A percentile compares a stretch with the other conserved stretches of the same genome.
Evolutionary conservation across 352 stramenopile species (phyloP).

Genomic region (Globisporangium cystogenes): DNA sequence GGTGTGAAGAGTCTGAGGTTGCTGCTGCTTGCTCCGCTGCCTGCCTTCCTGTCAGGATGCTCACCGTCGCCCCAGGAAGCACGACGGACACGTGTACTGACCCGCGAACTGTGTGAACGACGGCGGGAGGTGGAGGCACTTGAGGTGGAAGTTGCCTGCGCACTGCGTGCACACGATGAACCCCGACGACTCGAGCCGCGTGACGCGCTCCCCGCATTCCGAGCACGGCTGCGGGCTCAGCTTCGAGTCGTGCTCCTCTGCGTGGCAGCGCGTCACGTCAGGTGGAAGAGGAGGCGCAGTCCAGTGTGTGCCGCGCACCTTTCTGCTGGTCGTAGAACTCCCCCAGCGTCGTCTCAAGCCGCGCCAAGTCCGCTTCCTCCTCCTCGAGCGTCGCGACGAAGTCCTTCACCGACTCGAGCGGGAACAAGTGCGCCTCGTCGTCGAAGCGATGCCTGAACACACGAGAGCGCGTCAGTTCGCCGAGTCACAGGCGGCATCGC

Average conservation of each 20-base stretch:
- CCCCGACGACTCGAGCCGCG: slow-evolving; percentile 17
- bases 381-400: slow-evolving; percentile 26
- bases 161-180: slow-evolving; percentile 52
- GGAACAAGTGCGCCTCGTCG: slow-evolving; percentile 65
- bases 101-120: slow-evolving; percentile 55
- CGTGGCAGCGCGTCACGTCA: too few species aligned
- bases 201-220: slow-evolving; percentile 33
- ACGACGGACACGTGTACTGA: slow-evolving; percentile 57
- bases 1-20: too few species aligned
- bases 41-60: too few species aligned
- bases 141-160: slow-evolving; percentile 39
- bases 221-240: slow-evolving; percentile 13
- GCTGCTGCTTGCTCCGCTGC: too few species aligned
- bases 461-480: background rate
- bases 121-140: slow-evolving; percentile 42
- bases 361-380: slow-evolving; percentile 25
- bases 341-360: slow-evolving; percentile 21
- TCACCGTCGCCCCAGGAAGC: slow-evolving; percentile 39
- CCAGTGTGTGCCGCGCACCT: too few species aligned
- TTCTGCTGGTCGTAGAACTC: slow-evolving; percentile 8
- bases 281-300: too few species aligned
- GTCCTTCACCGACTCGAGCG: slow-evolving; percentile 31
- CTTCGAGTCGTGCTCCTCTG: slow-evolving; percentile 3
- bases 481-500: background rate
- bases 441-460: slow-evolving; percentile 41